Conservation (phyloP, 768 basidiomycete genomes). For the Candolleomyces aberdarensis region DNA sequence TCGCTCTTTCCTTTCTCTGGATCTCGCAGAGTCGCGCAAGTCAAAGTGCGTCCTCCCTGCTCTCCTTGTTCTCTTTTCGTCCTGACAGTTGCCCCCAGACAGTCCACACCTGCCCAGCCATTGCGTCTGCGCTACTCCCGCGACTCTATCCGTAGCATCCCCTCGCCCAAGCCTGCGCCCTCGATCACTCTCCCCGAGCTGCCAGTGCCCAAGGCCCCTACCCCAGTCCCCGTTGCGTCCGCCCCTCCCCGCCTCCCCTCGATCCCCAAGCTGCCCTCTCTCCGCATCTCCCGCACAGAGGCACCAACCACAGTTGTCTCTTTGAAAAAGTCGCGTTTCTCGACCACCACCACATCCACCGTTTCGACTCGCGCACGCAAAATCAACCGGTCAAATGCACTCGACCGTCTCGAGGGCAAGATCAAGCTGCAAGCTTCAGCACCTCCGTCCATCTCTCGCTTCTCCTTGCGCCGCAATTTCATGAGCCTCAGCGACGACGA, state of each 20-base stretch:
- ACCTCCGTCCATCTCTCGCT: conserved; percentile 13
- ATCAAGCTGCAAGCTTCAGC: conserved; percentile 14
- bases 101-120: conserved; percentile 13
- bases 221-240: conserved; percentile 12
- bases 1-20: conserved; percentile 67
- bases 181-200: conserved; percentile 48
- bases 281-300: conserved; percentile 21
- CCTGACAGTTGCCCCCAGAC: conserved; percentile 15
- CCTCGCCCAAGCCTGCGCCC: conserved; percentile 60
- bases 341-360: conserved; percentile 25
- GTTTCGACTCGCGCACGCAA: conserved; percentile 45
- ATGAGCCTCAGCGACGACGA: conserved; percentile 69
- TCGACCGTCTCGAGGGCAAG: conserved; percentile 64
- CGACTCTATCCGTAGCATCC: conserved; percentile 45
- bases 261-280: conserved; percentile 22
- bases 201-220: conserved; percentile 20
- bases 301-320: conserved; percentile 14
- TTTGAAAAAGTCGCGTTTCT: conserved; percentile 8
- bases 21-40: conserved; percentile 53
- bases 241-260: conserved; percentile 31
- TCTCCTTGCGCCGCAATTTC: conserved; percentile 40
- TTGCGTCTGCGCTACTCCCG: conserved; percentile 29
- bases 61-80: conserved; percentile 2
- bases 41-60: conserved; percentile 12
- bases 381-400: conserved; percentile 54